Base-by-base conservation (phyloP, 192 early-diverging fungal genomes). In the Backusella mclennaniae region DNA sequence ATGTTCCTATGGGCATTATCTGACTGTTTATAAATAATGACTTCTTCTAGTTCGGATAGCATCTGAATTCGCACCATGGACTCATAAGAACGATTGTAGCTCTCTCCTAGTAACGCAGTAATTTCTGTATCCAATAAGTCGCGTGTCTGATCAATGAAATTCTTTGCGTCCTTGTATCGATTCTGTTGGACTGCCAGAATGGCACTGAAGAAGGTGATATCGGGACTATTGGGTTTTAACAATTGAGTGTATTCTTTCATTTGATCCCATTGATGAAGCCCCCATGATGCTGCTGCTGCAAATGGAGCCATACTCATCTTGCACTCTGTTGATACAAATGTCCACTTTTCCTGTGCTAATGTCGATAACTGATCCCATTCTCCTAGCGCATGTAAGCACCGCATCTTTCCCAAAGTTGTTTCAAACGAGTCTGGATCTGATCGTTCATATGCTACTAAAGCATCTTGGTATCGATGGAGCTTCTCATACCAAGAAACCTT, bases 11-110 rank as follows among this genome's bases (percentile, higher is more conserved):
- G 87, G 31, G 95, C 91, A 73, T 98, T 94, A 26, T 91, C 84
- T 7, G 88, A 84, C 63, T 93, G 90, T 77, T 96, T 97, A 80
- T 96, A 99, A 0, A 86, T 82, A 33, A 99, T 96, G 44, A 97
- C 95, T 82, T 99, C 98, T 80, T 99, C 98, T 53, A 99, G 83
- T 81, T 99, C 98, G 0, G 96, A 94, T 76, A 99, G 90, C 96
- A 99, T 94, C 84, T 99, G 98, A 52, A 96, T 94, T 49, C 95
- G 92, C 15, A 99, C 95, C 6, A 98, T 90, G 9, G 84, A 79
- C 46, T 86, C 85, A 79, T 99, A 99, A 0, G 95, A 93, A 33
- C 97, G 92, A 81, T 92, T 95, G 74, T 99, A 98, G 52, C 95
- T 96, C 80, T 99, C 98, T 0, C 95, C 91, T 5, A 98, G 88